A percentile compares a stretch with the other conserved stretches of the same genome.
These are phyloP conservation scores for Funneliformis mosseae DNA, from an alignment of 192 early-diverging fungal genomes.

Conservation along the genomic window DNA sequence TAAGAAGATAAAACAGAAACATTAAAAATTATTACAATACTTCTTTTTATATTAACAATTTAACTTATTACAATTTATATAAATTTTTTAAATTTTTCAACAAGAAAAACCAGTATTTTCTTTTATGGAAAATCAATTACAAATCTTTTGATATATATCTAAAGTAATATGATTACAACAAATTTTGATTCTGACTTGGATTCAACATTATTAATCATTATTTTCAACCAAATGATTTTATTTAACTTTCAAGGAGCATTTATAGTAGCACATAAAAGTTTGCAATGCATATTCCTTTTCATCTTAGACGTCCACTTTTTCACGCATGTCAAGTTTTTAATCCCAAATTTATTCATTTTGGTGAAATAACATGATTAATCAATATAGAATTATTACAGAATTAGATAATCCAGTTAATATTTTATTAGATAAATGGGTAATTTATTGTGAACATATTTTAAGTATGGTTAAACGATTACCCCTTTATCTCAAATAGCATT, in stretches of 20 bases:
- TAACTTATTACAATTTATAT: not conserved
- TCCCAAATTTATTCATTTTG: conserved; percentile 10
- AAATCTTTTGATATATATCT: not conserved
- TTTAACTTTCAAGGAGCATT: not conserved
- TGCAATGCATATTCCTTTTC: not conserved
- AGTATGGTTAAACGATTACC: too few relatives aligned
- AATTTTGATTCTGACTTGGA: not conserved
- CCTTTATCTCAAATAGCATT: too few relatives aligned
- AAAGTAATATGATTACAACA: not conserved
- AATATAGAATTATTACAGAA: not conserved
- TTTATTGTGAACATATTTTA: conserved; percentile 1
- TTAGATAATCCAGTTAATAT: not conserved
- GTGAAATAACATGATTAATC: not conserved
- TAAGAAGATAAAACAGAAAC: not conserved
- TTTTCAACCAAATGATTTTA: not conserved
- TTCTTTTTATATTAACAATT: not conserved
- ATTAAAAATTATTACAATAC: not conserved
- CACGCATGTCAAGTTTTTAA: not conserved
- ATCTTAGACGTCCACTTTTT: not conserved
- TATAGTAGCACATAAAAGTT: not conserved
- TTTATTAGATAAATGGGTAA: conserved; percentile 1
- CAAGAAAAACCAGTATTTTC: conserved; percentile 4
- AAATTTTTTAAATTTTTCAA: too few relatives aligned
- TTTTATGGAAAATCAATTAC: not conserved
- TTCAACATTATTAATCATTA: not conserved